Base-by-base conservation (phyloP, 1,284 basidiomycete species). In the Tilletia setariae region DNA sequence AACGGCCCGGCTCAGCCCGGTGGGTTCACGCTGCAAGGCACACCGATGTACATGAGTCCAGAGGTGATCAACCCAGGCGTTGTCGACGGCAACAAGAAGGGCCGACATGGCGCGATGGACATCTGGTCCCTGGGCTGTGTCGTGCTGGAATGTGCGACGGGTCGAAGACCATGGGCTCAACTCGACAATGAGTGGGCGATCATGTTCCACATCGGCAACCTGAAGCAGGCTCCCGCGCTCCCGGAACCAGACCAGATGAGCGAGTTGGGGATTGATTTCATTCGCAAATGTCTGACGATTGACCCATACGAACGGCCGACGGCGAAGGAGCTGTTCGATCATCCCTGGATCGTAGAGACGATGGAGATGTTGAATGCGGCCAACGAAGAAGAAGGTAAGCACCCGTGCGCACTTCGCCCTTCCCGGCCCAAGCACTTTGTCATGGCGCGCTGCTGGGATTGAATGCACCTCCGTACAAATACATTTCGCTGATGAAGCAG, bases 141-240 rank as follows among this genome's bases (percentile, higher is more conserved):
- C 25, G 90, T 98, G 1, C 87, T 98, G 47, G 95, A 99, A 82
- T 94, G 93, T 77, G 92, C 92, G 1, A 98, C 96, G 0, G 96
- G 96, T 0, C 90, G 91, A 78, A 93, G 97, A 79, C 96, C 95
- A 0, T 98, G 95, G 95, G 94, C 91, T 79, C 95, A 97, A 79
- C 88, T 98, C 56, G 96, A 98, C 83, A 98, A 98, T 78, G 95
- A 98, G 87, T 98, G 96, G 94, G 94, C 93, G 4, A 95, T 97
- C 84, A 97, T 97, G 94, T 98, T 97, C 87, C 94, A 97, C 82
- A 97, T 97, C 64, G 94, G 95, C 65, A 93, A 98, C 68, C 93
- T 95, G 1, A 95, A 93, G 7, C 92, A 98, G 79, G 93, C 96
- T 79, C 96, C 96, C 8, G 94, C 94, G 1, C 85, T 99, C 15